Percentiles rank a stretch among this genome's conserved stretches.
These are phyloP conservation scores for Calvatia gigantea DNA, from an alignment of 768 basidiomycete genomes.

Conservation along the genomic window DNA sequence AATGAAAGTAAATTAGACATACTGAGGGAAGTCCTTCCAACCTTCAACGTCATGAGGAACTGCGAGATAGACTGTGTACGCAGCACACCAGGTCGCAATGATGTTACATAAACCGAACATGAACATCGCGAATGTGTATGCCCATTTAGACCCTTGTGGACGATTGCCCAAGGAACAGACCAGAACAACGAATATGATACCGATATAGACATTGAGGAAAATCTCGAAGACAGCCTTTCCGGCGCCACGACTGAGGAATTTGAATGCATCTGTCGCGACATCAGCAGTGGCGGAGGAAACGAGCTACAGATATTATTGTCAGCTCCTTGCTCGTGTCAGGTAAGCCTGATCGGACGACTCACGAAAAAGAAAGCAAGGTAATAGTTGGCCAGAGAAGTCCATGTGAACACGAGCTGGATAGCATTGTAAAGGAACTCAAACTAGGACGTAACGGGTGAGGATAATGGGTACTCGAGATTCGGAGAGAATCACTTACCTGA, in stretches of 20 bases:
- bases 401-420: conserved; percentile 86
- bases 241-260: conserved; percentile 69
- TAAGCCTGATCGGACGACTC: conserved; percentile 26
- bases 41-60: conserved; percentile 71
- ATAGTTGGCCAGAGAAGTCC: conserved; percentile 92
- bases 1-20: conserved; percentile 23
- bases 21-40: conserved; percentile 75
- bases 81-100: conserved; percentile 87
- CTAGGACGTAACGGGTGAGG: conserved; percentile 26
- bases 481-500: conserved; percentile 35
- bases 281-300: conserved; percentile 74
- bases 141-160: conserved; percentile 87
- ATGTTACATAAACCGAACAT: conserved; percentile 76
- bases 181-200: conserved; percentile 73
- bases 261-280: conserved; percentile 65
- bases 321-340: conserved; percentile 4
- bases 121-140: conserved; percentile 71
- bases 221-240: conserved; percentile 74
- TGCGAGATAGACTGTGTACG: conserved; percentile 83
- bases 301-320: conserved; percentile 41
- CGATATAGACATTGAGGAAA: conserved; percentile 81
- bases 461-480: neutral
- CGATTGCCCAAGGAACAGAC: conserved; percentile 92
- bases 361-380: conserved; percentile 95
- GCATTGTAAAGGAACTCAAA: conserved; percentile 92